A percentile compares a stretch with the other conserved stretches of the same genome.
Conservation (phyloP, 306 rosid species). For the Adenanthera pavonina region DNA sequence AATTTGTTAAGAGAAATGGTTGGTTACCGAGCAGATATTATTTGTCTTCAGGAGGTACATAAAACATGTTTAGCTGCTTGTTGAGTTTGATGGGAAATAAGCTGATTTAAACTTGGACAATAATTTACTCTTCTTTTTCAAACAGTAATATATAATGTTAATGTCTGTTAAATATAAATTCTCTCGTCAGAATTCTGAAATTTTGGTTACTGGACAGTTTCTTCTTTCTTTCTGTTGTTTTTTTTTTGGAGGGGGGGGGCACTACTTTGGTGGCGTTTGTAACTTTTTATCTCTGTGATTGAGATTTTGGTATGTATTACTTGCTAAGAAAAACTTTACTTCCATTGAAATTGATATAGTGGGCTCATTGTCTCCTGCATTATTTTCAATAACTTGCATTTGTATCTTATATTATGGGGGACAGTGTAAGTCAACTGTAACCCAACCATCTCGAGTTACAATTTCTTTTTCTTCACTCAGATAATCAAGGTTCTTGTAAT, state of each 20-base stretch:
- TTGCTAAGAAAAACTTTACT: background rate
- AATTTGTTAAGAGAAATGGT: conserved; percentile 93
- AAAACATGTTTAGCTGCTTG: conserved; percentile 24
- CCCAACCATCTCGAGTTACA: background rate
- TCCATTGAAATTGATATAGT: conserved; percentile 3
- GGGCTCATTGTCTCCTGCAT: background rate
- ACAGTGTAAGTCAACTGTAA: background rate
- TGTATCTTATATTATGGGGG: background rate
- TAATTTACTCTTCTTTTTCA: background rate
- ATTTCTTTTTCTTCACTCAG: conserved; percentile 7
- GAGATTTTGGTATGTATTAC: background rate
- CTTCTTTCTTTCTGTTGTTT: no score
- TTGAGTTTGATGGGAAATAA: conserved; percentile 20
- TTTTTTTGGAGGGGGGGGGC: background rate
- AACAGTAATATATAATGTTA: background rate
- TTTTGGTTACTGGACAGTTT: conserved; percentile 6
- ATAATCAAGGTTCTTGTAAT: background rate
- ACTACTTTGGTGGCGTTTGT: background rate
- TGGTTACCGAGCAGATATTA: conserved; percentile 91
- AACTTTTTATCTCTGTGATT: conserved; percentile 23
- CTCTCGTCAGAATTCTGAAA: background rate
- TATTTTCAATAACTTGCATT: background rate
- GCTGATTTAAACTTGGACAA: conserved; percentile 21
- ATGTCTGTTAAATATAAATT: background rate
- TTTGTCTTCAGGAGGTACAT: conserved; percentile 98